These are phyloP conservation scores for Priceomyces medius DNA, from an alignment of 805 yeast genomes.

Conservation along the genomic window DNA sequence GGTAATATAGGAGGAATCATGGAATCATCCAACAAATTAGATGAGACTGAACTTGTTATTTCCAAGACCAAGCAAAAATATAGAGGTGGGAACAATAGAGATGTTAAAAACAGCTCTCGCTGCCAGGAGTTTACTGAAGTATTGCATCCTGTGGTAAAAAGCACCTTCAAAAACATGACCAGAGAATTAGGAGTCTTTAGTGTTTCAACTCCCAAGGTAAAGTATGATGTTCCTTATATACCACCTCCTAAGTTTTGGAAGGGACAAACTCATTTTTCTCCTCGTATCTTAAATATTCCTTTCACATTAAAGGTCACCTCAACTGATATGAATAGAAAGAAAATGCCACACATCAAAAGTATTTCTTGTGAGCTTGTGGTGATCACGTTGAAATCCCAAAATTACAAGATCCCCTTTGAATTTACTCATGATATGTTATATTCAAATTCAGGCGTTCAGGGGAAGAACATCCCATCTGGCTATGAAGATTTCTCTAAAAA, in stretches of 20 bases:
- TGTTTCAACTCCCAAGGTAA: conserved; percentile 17
- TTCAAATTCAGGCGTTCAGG: conserved; percentile 14
- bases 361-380: conserved; percentile 30
- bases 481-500: conserved; percentile 20
- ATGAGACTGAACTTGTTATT: conserved; percentile 14
- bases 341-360: conserved; percentile 23
- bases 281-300: conserved; percentile 25
- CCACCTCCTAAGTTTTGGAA: conserved; percentile 21
- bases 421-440: conserved; percentile 35
- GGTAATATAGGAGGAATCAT: background rate
- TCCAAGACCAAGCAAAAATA: conserved; percentile 24
- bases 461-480: background rate
- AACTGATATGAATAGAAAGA: conserved; percentile 4
- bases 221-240: conserved; percentile 20
- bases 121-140: conserved; percentile 10
- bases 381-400: conserved; percentile 29
- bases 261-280: background rate
- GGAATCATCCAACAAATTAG: conserved; percentile 8
- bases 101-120: conserved; percentile 6
- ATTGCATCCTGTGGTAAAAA: conserved; percentile 13
- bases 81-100: conserved; percentile 8
- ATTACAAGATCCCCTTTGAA: conserved; percentile 38
- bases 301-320: conserved; percentile 8
- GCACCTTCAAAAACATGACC: conserved; percentile 12
- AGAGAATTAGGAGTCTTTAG: conserved; percentile 13